Base-by-base conservation (phyloP, 2,329 filamentous ascomycete species). In the Diplodia intermedia region DNA sequence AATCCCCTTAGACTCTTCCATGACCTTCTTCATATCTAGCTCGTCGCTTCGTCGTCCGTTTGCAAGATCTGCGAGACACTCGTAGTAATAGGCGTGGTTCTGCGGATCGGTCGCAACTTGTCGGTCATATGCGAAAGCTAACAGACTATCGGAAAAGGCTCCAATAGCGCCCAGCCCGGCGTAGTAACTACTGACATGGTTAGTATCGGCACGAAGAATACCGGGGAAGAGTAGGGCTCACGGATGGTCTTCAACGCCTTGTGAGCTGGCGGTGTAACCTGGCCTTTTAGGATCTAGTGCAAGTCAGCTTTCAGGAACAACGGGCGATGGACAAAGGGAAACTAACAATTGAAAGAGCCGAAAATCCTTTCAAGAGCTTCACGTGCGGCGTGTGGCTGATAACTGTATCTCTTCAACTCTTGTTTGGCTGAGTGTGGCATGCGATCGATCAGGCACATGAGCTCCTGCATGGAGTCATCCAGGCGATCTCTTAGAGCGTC, bases 1-100 rank as follows among this genome's bases (percentile, higher is more conserved):
- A 68, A 85, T 81, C 33, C 87, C 89, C 73, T 86, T 78, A 1
- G 88, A 88, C 60, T 84, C 85, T 50, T 89, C 83, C 63, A 84
- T 80, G 8, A 83, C 84, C 29, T 88, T 85, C 73, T 88, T 86
- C 40, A 82, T 82, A 52, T 86, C 80, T n/a, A 92, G 83, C 8
- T 81, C 75, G 52, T 86, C 83, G 74, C 85, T 89, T 40, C 83
- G 78, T 65, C 89, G 82, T 20, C 85, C 83, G 29, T 80, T 79
- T 18, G 86, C 85, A 65, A 92, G 85, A 56, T 84, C 81, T 71
- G 85, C 83, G n/a, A 92, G 80, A 72, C 87, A 90, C 75, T 89
- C 85, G 69, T 91, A 83, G 75, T 91, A 91, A 73, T 88, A 87
- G 2, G 88, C 78, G 20, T 80, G 79, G 69, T 86, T 85, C 23